phyloP scores from a whole-genome alignment of 73 alveolate species.

The Effrenium voratum region DNA sequence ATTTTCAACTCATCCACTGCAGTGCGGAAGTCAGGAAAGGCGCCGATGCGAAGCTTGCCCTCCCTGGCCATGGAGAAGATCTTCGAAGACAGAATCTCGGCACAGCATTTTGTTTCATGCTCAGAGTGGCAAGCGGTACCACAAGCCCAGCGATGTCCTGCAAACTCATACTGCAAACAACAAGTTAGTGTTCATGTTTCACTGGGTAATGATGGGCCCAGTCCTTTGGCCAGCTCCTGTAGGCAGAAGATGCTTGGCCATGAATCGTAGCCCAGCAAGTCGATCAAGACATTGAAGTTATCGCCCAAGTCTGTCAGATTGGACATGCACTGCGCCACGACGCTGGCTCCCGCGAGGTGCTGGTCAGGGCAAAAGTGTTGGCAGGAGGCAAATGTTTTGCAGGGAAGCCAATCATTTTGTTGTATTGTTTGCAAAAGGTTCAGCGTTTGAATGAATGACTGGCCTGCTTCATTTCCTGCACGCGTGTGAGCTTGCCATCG shows the following conservation, averaged over 20 bases:
- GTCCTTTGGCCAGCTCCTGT: not conserved
- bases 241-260: not conserved
- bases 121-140: not conserved
- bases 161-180: no score
- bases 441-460: not conserved
- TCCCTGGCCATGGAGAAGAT: not conserved
- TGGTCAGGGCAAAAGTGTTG: not conserved
- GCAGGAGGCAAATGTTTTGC: no score
- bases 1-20: not conserved
- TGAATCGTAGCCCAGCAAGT: not conserved
- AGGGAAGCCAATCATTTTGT: no score
- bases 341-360: slow-evolving; percentile 11
- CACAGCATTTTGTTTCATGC: not conserved
- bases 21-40: not conserved
- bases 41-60: not conserved
- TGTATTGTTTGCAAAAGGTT: not conserved
- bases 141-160: not conserved
- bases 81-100: not conserved
- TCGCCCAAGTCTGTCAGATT: not conserved
- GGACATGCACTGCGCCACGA: not conserved
- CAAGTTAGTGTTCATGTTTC: no score
- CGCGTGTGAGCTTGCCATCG: not conserved
- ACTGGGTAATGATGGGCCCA: no score
- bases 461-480: slow-evolving; percentile 32
- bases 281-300: not conserved